Percentiles rank a stretch among this genome's conserved stretches.
These are phyloP conservation scores for Nidula niveotomentosa DNA, from an alignment of 1,284 basidiomycete species.

Conservation along the genomic window DNA sequence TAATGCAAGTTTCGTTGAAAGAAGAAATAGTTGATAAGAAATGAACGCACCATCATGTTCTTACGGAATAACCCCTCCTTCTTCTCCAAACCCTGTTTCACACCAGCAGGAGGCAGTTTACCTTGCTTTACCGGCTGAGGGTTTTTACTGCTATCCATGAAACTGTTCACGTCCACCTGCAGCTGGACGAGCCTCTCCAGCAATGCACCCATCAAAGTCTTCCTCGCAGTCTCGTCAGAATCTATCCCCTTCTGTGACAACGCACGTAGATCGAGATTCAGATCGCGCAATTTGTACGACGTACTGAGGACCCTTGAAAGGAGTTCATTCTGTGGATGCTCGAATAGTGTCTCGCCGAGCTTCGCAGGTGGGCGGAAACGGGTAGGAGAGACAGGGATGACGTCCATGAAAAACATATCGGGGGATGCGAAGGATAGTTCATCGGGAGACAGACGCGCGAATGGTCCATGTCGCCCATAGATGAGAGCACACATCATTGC, in stretches of 20 bases:
- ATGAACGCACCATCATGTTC: slow-evolving; percentile 91
- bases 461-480: slow-evolving; percentile 92
- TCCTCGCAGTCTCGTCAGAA: slow-evolving; percentile 56
- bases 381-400: slow-evolving; percentile 89
- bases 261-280: slow-evolving; percentile 68
- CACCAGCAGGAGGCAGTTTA: slow-evolving; percentile 90
- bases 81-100: slow-evolving; percentile 98
- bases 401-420: slow-evolving; percentile 98
- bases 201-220: slow-evolving; percentile 67
- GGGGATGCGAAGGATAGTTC: slow-evolving; percentile 73
- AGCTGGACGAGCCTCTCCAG: slow-evolving; percentile 87
- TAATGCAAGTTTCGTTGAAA: slow-evolving; percentile 24
- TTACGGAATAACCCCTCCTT: slow-evolving; percentile 99
- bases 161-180: slow-evolving; percentile 95
- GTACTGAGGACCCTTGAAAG: slow-evolving; percentile 84
- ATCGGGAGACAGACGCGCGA: slow-evolving; percentile 57
- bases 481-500: slow-evolving; percentile 80
- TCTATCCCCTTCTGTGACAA: slow-evolving; percentile 60
- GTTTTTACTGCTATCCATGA: slow-evolving; percentile 98
- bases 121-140: slow-evolving; percentile 85
- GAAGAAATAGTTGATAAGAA: not conserved
- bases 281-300: slow-evolving; percentile 78
- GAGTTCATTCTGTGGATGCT: slow-evolving; percentile 97
- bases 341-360: slow-evolving; percentile 93
- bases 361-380: slow-evolving; percentile 94